phyloP scores from a whole-genome alignment of 108 stramenopile genomes.

The Nitzschia inconspicua region DNA sequence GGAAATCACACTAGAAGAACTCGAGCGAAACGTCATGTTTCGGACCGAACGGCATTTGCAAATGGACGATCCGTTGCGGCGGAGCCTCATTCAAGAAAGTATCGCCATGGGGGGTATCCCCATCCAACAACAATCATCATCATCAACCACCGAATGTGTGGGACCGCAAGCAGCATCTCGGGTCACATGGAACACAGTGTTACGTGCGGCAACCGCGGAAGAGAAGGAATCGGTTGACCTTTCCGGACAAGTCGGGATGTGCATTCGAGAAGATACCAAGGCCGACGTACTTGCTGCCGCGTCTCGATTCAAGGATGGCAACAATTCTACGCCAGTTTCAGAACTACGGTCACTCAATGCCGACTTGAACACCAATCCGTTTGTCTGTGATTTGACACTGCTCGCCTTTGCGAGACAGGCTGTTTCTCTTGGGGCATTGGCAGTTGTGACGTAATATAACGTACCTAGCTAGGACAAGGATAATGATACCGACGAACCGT shows the following conservation, averaged over 20 bases:
- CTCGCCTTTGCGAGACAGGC: slow-evolving; percentile 59
- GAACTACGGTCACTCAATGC: background rate
- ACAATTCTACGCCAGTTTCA: background rate
- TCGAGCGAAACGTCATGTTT: slow-evolving; percentile 6
- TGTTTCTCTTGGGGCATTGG: slow-evolving; percentile 67
- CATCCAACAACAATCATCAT: background rate
- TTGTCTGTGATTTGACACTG: slow-evolving; percentile 61
- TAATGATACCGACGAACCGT: too few species aligned
- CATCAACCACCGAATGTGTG: too few species aligned
- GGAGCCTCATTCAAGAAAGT: slow-evolving; percentile 1
- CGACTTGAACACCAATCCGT: background rate
- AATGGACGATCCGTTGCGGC: slow-evolving; percentile 12
- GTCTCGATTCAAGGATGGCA: background rate
- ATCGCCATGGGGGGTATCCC: background rate
- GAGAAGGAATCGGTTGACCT: slow-evolving; percentile 21
- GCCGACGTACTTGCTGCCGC: slow-evolving; percentile 20
- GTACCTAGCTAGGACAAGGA: too few species aligned
- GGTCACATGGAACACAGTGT: slow-evolving; percentile 24
- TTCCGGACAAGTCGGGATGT: slow-evolving; percentile 29
- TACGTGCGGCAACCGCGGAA: slow-evolving; percentile 50
- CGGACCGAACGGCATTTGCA: slow-evolving; percentile 35
- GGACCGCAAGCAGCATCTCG: slow-evolving; percentile 41
- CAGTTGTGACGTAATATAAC: slow-evolving; percentile 28
- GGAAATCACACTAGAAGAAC: slow-evolving; percentile 29
- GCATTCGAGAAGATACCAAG: slow-evolving; percentile 43